Evolutionary conservation across 768 basidiomycete species (phyloP), one percentile per base, ranked within the genome.

Genomic region (Collybia sp.): DNA sequence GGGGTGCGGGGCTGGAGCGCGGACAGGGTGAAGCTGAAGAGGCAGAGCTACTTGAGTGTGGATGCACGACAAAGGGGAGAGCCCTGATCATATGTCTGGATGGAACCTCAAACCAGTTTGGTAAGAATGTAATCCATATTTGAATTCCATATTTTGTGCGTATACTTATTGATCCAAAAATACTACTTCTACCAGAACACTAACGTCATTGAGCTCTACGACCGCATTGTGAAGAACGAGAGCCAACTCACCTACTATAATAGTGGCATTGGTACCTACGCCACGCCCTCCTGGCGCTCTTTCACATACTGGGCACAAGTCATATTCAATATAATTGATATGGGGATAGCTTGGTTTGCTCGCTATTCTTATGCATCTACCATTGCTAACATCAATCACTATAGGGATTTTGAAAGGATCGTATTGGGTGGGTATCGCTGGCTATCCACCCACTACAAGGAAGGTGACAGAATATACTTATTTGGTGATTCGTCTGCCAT

Each of bases 81-180:
- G 62, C 61, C n/a, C 46, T 63, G 11, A 57, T 64, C 0, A 59
- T 72, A 35, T 68, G 67, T 51, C 63, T 71, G 15, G 70, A 71
- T 30, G 71, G 70, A 13, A 72, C 69, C 2, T 60, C 66, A 1
- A 71, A 72, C 41, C 63, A 64, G 33, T 69, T 68, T 47, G 61
- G 70, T 2, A 37, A 37, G 25, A 37, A 37, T 47, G 40, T 16
- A 58, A 54, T 59, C 67, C 70, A 40, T 48, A 30, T 16, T 20
- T 9, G 3, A 25, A 25, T 30, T 42, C 34, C 6, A 4, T 10
- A 18, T n/a, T n/a, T 6, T n/a, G n/a, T n/a, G n/a, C 34, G 19
- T 38, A 13, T 17, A 10, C 16, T 38, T 4, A 6, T n/a, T n/a
- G n/a, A 3, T 12, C 38, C 30, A 12, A n/a, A 12, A 12, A 25